A percentile compares a stretch with the other conserved stretches of the same genome.
These are phyloP conservation scores for Gossypium gossypioides DNA, from an alignment of 441 rosid genomes.

Conservation along the genomic window DNA sequence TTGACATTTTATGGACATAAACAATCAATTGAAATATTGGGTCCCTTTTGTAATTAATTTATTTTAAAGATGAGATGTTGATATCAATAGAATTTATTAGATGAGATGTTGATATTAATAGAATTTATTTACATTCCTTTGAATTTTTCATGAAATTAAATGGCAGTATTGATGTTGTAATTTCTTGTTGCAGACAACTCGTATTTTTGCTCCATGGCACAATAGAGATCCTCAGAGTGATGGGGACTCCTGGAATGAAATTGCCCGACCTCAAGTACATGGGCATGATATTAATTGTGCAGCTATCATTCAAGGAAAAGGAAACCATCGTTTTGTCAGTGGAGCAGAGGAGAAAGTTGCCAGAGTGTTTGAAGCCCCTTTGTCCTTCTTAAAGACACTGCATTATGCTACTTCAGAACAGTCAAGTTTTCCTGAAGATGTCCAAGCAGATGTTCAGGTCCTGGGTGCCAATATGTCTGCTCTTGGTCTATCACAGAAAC, in stretches of 20 bases:
- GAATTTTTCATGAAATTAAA: background rate
- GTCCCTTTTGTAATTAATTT: background rate
- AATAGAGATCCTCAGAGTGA: slow-evolving; percentile 24
- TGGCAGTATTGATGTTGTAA: background rate
- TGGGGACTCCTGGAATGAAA: slow-evolving; percentile 72
- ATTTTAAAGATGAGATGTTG: background rate
- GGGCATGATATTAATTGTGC: slow-evolving; percentile 89
- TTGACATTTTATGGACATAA: background rate
- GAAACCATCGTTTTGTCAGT: slow-evolving; percentile 79
- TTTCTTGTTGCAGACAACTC: slow-evolving; percentile 53
- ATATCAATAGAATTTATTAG: background rate
- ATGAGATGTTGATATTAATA: background rate
- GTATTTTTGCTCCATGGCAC: slow-evolving; percentile 82
- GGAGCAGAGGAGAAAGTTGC: slow-evolving; percentile 98
- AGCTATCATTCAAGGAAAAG: slow-evolving; percentile 68
- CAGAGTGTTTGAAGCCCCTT: slow-evolving; percentile 86
- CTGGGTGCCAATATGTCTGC: slow-evolving; percentile 97
- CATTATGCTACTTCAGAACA: slow-evolving; percentile 41
- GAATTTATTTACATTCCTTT: background rate
- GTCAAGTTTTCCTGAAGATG: slow-evolving; percentile 43
- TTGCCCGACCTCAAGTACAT: slow-evolving; percentile 93
- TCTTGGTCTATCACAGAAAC: slow-evolving; percentile 90
- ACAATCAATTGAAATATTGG: background rate
- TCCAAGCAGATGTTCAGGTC: slow-evolving; percentile 55
- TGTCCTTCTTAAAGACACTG: slow-evolving; percentile 77